Evolutionary conservation across 2,329 filamentous ascomycete genomes (phyloP).

Genomic region (Pseudocercospora cruenta): DNA sequence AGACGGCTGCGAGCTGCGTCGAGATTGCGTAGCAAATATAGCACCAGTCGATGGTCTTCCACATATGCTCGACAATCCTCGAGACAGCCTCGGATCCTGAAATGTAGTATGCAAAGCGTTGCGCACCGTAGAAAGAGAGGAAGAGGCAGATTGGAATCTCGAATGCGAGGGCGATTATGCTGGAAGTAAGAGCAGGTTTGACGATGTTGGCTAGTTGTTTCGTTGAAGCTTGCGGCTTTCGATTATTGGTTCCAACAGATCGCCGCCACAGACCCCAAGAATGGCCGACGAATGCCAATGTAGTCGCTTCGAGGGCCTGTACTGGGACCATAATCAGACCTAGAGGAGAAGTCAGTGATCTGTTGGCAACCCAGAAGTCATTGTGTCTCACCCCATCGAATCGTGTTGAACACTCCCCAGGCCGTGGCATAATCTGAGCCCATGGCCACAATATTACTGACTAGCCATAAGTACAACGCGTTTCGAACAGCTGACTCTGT

Average conservation of each 20-base stretch:
- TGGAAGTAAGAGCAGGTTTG: conserved; percentile 59
- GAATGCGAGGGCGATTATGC: conserved; percentile 57
- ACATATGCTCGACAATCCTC: conserved; percentile 67
- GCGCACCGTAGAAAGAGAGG: conserved; percentile 61
- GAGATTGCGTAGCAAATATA: conserved; percentile 71
- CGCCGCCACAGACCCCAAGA: conserved; percentile 61
- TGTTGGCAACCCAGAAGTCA: background rate
- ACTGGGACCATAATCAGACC: conserved; percentile 73
- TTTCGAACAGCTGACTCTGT: conserved; percentile 69
- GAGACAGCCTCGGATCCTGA: conserved; percentile 62
- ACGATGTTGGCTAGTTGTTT: conserved; percentile 43
- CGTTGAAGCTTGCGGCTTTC: conserved; percentile 21
- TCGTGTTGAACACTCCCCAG: conserved; percentile 75
- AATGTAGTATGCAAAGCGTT: conserved; percentile 65
- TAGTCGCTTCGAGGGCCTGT: conserved; percentile 66
- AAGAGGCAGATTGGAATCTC: conserved; percentile 67
- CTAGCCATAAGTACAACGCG: conserved; percentile 71
- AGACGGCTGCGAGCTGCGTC: conserved; percentile 66
- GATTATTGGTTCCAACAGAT: conserved; percentile 35
- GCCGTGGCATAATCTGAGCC: conserved; percentile 69
- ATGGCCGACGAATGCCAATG: conserved; percentile 68
- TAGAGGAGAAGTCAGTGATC: background rate
- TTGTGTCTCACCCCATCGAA: conserved; percentile 61
- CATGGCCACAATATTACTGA: conserved; percentile 65
- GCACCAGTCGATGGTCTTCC: conserved; percentile 60